Percentiles rank a stretch among this genome's conserved stretches.
phyloP scores from a whole-genome alignment of 805 yeast genomes.

The Priceomyces medius region DNA sequence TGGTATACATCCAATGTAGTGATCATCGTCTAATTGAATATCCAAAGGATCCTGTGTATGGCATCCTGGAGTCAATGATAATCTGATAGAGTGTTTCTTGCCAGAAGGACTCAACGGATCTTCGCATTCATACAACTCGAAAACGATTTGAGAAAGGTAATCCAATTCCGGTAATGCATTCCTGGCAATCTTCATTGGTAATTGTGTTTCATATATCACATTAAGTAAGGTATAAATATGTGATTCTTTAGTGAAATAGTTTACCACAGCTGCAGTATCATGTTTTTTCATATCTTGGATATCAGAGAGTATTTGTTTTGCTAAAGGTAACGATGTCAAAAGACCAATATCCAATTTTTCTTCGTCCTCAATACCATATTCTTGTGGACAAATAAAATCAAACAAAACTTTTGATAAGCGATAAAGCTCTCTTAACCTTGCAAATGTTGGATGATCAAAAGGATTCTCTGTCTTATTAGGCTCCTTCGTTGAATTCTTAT shows the following conservation, averaged over 20 bases:
- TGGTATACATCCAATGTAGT: conserved; percentile 94
- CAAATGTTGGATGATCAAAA: conserved; percentile 79
- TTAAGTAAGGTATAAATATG: conserved; percentile 93
- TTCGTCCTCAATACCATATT: conserved; percentile 92
- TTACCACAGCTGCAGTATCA: conserved; percentile 79
- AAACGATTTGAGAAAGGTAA: conserved; percentile 88
- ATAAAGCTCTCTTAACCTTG: conserved; percentile 82
- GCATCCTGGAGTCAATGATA: conserved; percentile 96
- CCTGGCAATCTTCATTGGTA: conserved; percentile 93
- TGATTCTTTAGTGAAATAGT: conserved; percentile 94
- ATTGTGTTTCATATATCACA: conserved; percentile 84
- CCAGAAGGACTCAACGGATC: conserved; percentile 59
- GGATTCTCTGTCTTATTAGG: conserved; percentile 31
- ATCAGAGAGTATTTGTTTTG: conserved; percentile 81
- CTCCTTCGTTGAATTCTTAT: conserved; percentile 16
- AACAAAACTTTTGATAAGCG: conserved; percentile 87
- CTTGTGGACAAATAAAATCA: conserved; percentile 98
- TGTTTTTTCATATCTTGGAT: conserved; percentile 74
- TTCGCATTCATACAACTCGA: conserved; percentile 85
- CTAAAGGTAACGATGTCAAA: conserved; percentile 88
- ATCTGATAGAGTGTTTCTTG: conserved; percentile 84
- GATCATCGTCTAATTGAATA: conserved; percentile 93
- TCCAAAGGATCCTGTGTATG: conserved; percentile 97
- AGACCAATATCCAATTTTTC: conserved; percentile 96
- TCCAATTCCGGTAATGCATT: conserved; percentile 96